phyloP scores from a whole-genome alignment of 805 yeast species.

The Barnettozyma botsteinii region DNA sequence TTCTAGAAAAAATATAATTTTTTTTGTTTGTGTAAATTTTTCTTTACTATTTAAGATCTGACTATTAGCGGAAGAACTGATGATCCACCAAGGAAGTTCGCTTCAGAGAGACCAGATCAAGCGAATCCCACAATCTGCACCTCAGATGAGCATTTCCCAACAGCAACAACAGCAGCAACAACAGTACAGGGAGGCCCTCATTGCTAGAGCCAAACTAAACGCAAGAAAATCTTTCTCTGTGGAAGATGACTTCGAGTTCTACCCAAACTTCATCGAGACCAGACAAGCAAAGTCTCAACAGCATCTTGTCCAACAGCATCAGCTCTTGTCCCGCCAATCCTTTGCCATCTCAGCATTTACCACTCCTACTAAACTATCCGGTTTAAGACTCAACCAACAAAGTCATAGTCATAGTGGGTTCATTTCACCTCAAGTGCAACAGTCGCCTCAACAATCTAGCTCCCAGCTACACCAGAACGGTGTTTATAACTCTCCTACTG shows the following conservation, averaged over 20 bases:
- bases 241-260: conserved; percentile 69
- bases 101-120: not conserved
- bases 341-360: conserved; percentile 19
- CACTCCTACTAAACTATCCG: conserved; percentile 19
- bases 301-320: not conserved
- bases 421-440: conserved; percentile 12
- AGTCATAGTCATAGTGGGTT: conserved; percentile 10
- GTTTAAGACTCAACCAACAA: conserved; percentile 11
- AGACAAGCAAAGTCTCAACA: conserved; percentile 1
- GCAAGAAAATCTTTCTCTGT: conserved; percentile 63
- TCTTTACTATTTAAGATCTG: not conserved
- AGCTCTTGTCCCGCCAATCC: conserved; percentile 1
- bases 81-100: conserved; percentile 1
- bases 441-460: conserved; percentile 12
- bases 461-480: conserved; percentile 3
- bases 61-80: not conserved
- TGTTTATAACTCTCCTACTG: conserved; percentile 13
- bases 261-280: conserved; percentile 35
- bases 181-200: conserved; percentile 20
- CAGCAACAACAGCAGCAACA: conserved; percentile 12
- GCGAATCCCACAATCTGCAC: not conserved
- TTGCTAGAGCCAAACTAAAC: conserved; percentile 46
- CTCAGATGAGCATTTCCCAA: conserved; percentile 5
- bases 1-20: not conserved
- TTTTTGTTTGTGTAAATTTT: not conserved